Conservation (phyloP, 129 eudicot species). For the Centella asiatica region DNA sequence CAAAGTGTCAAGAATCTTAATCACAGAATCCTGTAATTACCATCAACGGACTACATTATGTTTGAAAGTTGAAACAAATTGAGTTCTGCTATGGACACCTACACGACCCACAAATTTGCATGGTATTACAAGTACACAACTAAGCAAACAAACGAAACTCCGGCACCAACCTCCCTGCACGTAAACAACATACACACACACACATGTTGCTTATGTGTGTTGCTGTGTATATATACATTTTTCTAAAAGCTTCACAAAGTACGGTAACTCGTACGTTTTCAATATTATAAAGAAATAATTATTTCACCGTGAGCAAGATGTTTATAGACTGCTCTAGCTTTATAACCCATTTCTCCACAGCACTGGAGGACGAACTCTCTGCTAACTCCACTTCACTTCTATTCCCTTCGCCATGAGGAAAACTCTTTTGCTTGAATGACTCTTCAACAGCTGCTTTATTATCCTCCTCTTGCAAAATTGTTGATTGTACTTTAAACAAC, state of each 20-base stretch:
- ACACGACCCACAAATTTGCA: background rate
- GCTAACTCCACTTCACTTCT: slow-evolving; percentile 28
- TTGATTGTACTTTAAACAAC: slow-evolving; percentile 44
- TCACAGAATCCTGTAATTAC: slow-evolving; percentile 75
- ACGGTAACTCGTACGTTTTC: background rate
- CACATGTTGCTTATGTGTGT: no score
- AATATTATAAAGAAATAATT: background rate
- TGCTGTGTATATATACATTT: no score
- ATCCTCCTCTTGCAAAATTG: slow-evolving; percentile 51
- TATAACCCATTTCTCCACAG: slow-evolving; percentile 46
- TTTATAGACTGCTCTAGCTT: slow-evolving; percentile 78
- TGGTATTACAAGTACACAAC: no score
- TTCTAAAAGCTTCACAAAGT: background rate
- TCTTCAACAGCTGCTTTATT: slow-evolving; percentile 65
- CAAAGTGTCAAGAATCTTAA: slow-evolving; percentile 81
- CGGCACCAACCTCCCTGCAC: no score
- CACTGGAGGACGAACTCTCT: slow-evolving; percentile 35
- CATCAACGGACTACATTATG: slow-evolving; percentile 1
- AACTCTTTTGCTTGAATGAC: slow-evolving; percentile 52
- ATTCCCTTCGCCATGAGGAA: slow-evolving; percentile 29
- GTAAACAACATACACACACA: no score
- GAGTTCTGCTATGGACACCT: background rate
- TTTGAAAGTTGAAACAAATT: background rate
- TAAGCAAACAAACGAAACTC: no score
- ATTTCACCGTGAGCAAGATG: slow-evolving; percentile 70